Evolutionary conservation across 106 monocot genomes (phyloP), one percentile per base, ranked within the genome.

Genomic region (Allium cepa): DNA sequence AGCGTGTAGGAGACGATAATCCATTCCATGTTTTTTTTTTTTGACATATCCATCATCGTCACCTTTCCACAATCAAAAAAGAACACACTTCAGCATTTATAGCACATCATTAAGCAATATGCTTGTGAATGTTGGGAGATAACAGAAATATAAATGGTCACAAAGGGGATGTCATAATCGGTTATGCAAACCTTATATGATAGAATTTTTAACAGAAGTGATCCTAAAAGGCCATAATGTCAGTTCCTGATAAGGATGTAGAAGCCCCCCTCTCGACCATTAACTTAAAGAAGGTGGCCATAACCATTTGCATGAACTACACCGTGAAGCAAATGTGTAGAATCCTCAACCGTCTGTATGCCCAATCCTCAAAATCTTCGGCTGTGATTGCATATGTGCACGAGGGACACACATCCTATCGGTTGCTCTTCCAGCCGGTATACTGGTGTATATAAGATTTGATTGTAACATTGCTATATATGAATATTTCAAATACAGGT

Each of bases 171-270:
- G 36, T 63, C 47, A 69, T 48, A 26, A 8, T 7, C 15, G 3
- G 15, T 60, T 71, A 22, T 26, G 9, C 50, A 68, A 78, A 95
- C 94, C 94, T 91, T 70, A 96, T 84, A 11, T 64, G 79, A 22
- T 17, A 96, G 86, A 70, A 76, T 71, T 82, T 22, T 22, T 22
- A 22, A 67, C 95, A 96, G 16, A 96, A 36, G 5, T 82, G 85
- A 69, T 91, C 95, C 95, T 91, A 96, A 58, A 96, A 96, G 9
- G 64, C 66, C 88, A 96, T 84, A 7, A 92, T 86, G 50, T 88
- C 83, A 62, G 66, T 60, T 15, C 96, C 91, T 9, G 78, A 77
- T 3, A 96, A 36, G 53, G 60, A 56, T 60, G 49, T 76, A n/a
- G 96, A 96, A 22, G 1, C 22, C 22, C 22, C 91, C 92, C 75